Evolutionary conservation across 2,329 filamentous ascomycete genomes (phyloP).

Genomic region (Aspergillus luchuensis): DNA sequence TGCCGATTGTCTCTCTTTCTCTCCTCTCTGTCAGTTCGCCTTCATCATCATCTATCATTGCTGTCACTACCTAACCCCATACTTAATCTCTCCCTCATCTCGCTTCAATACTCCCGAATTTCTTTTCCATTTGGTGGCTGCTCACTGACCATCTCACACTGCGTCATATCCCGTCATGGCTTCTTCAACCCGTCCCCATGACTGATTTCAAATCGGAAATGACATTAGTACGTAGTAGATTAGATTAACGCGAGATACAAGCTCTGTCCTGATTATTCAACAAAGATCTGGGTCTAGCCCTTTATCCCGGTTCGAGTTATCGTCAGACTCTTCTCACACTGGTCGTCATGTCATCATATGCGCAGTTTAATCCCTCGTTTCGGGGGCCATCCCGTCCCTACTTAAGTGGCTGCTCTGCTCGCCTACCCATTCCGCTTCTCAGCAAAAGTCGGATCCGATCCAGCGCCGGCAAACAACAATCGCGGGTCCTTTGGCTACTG

Average conservation of each 20-base stretch:
- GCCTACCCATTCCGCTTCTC: background rate
- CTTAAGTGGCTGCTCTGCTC: background rate
- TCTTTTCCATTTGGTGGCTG: background rate
- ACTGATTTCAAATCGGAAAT: background rate
- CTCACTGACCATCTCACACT: background rate
- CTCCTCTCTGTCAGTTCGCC: background rate
- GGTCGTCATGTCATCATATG: background rate
- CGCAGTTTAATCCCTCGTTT: background rate
- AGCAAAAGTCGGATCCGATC: background rate
- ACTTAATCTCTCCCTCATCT: background rate
- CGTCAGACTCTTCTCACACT: background rate
- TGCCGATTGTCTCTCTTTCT: background rate
- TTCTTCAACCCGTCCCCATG: background rate
- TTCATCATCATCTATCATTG: background rate
- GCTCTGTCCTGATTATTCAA: background rate
- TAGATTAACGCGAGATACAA: background rate
- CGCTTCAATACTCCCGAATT: background rate
- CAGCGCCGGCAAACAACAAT: background rate
- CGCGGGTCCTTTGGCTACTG: background rate
- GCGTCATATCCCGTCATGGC: constrained; percentile 8
- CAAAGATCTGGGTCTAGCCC: background rate
- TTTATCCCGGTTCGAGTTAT: background rate
- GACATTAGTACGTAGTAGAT: background rate
- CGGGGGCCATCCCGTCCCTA: background rate
- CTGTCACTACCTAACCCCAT: background rate